Evolutionary conservation across 176 grass and related monocot genomes (phyloP).

Genomic region (Aegilops umbellulata): DNA sequence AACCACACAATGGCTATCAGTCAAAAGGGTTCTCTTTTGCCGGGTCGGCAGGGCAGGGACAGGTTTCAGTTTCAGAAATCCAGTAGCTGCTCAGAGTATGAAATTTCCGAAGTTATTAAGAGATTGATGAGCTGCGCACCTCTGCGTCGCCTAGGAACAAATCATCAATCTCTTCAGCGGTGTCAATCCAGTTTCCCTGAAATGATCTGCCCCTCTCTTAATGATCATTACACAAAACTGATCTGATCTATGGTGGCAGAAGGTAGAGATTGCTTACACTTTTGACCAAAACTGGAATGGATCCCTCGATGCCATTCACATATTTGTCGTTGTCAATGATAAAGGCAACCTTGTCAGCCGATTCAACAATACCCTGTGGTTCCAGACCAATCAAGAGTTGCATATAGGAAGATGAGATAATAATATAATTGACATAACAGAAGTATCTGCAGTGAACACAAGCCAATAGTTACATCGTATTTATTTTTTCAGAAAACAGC

Average conservation of each 20-base stretch:
- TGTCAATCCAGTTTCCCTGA: constrained; percentile 85
- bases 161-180: constrained; percentile 86
- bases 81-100: no score
- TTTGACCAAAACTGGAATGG: constrained; percentile 79
- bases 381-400: not conserved
- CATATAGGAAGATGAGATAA: not conserved
- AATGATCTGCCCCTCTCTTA: constrained; percentile 37
- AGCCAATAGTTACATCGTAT: not conserved
- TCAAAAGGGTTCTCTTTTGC: not conserved
- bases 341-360: constrained; percentile 63
- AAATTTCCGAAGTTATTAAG: no score
- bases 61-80: not conserved
- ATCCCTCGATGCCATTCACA: constrained; percentile 60
- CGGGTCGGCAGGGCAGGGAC: no score
- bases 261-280: constrained; percentile 47
- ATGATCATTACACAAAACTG: constrained; percentile 15
- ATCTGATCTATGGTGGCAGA: not conserved
- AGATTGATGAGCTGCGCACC: constrained; percentile 25
- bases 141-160: constrained; percentile 90
- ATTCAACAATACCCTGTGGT: constrained; percentile 52
- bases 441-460: not conserved
- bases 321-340: constrained; percentile 68
- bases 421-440: not conserved
- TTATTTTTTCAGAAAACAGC: not conserved
- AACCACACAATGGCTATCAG: not conserved